phyloP scores from a whole-genome alignment of 805 yeast species.

The Pichia cephalocereana region DNA sequence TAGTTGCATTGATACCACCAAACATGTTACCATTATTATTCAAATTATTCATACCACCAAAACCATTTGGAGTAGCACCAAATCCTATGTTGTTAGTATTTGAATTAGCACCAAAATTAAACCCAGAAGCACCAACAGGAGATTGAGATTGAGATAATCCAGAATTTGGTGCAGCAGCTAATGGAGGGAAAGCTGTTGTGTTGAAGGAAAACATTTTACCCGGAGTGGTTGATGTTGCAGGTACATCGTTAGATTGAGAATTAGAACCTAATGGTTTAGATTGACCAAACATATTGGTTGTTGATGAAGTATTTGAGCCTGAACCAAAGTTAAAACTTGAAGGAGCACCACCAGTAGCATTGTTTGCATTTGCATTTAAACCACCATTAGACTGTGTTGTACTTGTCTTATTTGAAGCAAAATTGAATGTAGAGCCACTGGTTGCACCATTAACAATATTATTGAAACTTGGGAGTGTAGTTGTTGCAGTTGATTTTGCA shows the following conservation, averaged over 20 bases:
- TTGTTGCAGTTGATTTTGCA: neutral
- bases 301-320: neutral
- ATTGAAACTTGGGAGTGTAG: neutral
- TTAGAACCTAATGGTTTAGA: neutral
- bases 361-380: neutral
- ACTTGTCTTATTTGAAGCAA: neutral
- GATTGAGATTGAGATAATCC: neutral
- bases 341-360: neutral
- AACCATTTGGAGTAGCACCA: neutral
- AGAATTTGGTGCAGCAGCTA: neutral
- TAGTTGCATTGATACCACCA: neutral
- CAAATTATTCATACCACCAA: neutral
- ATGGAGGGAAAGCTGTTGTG: constrained; percentile 2
- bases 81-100: neutral
- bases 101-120: neutral
- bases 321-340: neutral
- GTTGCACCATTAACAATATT: neutral
- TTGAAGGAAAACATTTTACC: constrained; percentile 1
- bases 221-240: neutral
- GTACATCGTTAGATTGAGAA: neutral
- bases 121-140: neutral
- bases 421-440: neutral
- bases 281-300: neutral
- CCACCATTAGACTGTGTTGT: too few species aligned
- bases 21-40: neutral